Conservation (phyloP, 2,329 filamentous ascomycete species). For the Pseudogymnoascus sp. region DNA sequence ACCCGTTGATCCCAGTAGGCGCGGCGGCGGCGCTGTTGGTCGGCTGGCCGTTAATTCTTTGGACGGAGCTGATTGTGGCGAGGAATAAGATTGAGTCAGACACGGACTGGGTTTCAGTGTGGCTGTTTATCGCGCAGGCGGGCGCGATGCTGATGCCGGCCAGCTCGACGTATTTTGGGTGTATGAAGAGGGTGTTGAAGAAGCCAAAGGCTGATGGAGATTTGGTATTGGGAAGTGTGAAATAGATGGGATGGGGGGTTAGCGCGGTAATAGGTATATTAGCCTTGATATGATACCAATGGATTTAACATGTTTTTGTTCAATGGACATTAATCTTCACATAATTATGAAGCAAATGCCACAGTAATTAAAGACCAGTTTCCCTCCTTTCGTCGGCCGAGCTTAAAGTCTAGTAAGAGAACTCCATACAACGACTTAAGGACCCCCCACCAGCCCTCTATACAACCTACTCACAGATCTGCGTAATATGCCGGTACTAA, state of each 20-base stretch:
- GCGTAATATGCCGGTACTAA: too few relatives aligned
- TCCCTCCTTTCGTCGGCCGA: background rate
- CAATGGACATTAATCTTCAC: background rate
- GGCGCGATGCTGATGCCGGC: constrained; percentile 10
- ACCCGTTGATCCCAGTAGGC: background rate
- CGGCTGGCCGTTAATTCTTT: constrained; percentile 7
- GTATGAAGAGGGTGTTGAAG: background rate
- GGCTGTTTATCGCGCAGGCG: constrained; percentile 7
- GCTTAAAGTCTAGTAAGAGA: background rate
- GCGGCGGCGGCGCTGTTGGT: background rate
- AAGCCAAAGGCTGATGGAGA: background rate
- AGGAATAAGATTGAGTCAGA: constrained; percentile 11
- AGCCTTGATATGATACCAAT: background rate
- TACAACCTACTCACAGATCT: too few relatives aligned
- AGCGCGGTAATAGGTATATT: background rate
- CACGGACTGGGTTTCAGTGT: constrained; percentile 9
- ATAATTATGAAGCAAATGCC: background rate
- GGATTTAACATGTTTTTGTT: background rate
- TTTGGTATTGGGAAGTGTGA: background rate
- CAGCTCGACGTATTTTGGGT: constrained; percentile 13
- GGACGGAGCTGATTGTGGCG: constrained; percentile 9
- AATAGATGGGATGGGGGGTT: background rate
- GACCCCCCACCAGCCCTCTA: background rate
- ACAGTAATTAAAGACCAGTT: background rate
- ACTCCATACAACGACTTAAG: background rate